Conservation (phyloP, 306 rosid genomes). For the Senna siamea region DNA sequence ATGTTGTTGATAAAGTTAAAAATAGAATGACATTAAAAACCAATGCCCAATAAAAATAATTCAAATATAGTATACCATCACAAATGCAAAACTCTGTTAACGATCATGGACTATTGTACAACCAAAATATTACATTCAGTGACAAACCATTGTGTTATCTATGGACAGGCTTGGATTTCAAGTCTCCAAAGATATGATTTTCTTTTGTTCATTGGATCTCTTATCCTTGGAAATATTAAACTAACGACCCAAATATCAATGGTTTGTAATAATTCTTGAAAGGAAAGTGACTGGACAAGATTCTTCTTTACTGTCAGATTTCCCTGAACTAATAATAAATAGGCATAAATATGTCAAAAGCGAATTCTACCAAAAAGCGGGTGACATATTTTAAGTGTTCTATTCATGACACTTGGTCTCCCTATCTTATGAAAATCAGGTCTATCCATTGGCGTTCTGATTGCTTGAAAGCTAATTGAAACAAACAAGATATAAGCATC, state of each 20-base stretch:
- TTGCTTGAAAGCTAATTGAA: background rate
- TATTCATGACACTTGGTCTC: too few species aligned
- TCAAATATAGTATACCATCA: constrained; percentile 1
- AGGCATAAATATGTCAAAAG: too few species aligned
- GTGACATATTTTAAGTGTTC: too few species aligned
- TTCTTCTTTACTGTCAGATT: background rate
- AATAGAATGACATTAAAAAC: too few species aligned
- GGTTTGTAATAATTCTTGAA: too few species aligned
- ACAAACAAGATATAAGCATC: background rate
- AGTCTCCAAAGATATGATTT: background rate
- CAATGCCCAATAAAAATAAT: background rate
- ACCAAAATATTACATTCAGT: background rate
- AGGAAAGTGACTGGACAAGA: too few species aligned
- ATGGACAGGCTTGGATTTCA: background rate
- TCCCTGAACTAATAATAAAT: background rate
- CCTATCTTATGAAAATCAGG: too few species aligned
- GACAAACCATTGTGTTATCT: background rate
- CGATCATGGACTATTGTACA: background rate
- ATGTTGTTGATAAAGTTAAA: too few species aligned
- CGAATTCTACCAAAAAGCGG: too few species aligned
- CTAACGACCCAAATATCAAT: too few species aligned
- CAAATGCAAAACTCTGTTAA: background rate
- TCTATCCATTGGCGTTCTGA: constrained; percentile 4
- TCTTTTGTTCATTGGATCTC: background rate
- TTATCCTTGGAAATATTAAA: background rate